phyloP scores from a whole-genome alignment of 768 basidiomycete genomes.

The Obba rivulosa region DNA sequence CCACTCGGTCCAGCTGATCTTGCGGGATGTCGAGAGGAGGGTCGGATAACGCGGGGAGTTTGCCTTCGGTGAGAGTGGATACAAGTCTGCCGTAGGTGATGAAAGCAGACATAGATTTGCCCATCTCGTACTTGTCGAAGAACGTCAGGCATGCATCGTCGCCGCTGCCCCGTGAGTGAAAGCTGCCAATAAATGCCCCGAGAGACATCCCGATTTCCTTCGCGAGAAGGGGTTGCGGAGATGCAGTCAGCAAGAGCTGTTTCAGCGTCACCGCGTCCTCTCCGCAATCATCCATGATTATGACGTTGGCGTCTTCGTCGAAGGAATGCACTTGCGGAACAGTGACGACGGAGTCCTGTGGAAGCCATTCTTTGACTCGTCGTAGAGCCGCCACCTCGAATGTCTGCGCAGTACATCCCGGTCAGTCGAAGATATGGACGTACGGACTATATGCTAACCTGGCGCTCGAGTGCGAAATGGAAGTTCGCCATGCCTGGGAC shows the following conservation, averaged over 20 bases:
- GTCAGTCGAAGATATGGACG: not conserved
- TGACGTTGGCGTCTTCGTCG: constrained; percentile 42
- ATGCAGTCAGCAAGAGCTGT: constrained; percentile 29
- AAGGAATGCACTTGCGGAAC: constrained; percentile 46
- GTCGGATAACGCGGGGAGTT: constrained; percentile 24
- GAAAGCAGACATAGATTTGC: constrained; percentile 34
- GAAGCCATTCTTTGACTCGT: constrained; percentile 34
- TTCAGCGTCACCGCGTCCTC: constrained; percentile 33
- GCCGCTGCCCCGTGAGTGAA: constrained; percentile 46
- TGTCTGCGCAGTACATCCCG: constrained; percentile 16
- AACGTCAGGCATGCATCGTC: constrained; percentile 24
- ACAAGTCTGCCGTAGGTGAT: constrained; percentile 42
- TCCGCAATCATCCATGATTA: constrained; percentile 65
- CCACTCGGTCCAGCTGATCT: constrained; percentile 30
- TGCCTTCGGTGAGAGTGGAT: constrained; percentile 12
- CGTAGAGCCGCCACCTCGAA: constrained; percentile 47
- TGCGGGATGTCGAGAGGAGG: constrained; percentile 37
- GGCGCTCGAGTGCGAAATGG: constrained; percentile 42
- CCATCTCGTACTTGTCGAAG: constrained; percentile 37
- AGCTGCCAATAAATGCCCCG: constrained; percentile 46
- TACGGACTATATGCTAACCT: constrained; percentile 37
- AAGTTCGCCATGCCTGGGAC: constrained; percentile 15
- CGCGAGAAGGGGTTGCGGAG: constrained; percentile 24
- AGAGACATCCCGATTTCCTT: constrained; percentile 45
- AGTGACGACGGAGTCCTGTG: constrained; percentile 34